phyloP scores from a whole-genome alignment of 2,329 filamentous ascomycete species.

The Pyrenochaeta sp. region DNA sequence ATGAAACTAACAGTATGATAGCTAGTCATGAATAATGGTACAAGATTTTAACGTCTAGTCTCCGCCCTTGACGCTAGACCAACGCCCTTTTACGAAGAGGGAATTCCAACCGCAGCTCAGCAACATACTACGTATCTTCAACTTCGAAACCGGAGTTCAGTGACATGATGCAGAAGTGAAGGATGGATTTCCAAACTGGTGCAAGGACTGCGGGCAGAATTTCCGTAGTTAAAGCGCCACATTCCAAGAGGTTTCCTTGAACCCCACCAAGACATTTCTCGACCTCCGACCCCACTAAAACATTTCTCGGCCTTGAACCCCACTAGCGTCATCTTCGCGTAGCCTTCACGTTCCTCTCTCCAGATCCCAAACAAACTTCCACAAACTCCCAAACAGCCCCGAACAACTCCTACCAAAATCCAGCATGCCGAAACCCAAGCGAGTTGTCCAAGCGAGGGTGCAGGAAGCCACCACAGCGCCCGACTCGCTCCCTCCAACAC shows the following conservation, averaged over 20 bases:
- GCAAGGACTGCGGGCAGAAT: slow-evolving; percentile 16
- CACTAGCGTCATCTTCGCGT: no score
- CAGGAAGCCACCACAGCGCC: slow-evolving; percentile 73
- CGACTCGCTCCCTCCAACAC: slow-evolving; percentile 57
- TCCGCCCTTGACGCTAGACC: background rate
- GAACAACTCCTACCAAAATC: background rate
- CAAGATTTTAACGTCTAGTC: no score
- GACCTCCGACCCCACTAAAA: slow-evolving; percentile 11
- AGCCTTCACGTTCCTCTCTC: no score
- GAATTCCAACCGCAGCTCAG: background rate
- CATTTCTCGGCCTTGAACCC: no score
- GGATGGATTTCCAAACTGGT: slow-evolving; percentile 14
- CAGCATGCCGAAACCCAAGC: slow-evolving; percentile 76
- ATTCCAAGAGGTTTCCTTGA: no score
- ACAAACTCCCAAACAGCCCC: background rate
- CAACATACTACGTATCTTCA: no score
- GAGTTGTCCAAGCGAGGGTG: slow-evolving; percentile 77
- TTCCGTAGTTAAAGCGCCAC: no score
- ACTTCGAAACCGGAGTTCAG: background rate
- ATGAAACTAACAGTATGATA: no score
- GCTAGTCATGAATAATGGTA: no score
- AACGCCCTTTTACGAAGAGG: background rate
- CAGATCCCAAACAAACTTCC: no score
- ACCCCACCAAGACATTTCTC: slow-evolving; percentile 12
- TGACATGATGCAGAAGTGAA: background rate